Evolutionary conservation across 1,284 basidiomycete genomes (phyloP), one percentile per base, ranked within the genome.

Genomic region (Coniferiporia sulphurascens): DNA sequence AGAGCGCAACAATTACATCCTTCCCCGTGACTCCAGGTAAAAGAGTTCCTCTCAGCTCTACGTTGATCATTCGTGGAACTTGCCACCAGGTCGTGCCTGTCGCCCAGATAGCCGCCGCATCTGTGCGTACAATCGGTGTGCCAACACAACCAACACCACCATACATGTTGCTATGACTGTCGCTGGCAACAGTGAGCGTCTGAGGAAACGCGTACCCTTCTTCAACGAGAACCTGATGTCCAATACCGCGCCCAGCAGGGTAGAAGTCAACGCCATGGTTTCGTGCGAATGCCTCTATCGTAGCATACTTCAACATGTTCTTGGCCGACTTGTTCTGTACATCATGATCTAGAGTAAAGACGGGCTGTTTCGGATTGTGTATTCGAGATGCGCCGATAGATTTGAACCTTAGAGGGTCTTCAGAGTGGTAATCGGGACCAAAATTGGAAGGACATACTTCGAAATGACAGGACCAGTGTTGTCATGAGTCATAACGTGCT

Each of bases 1-100:
- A 98, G 3, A 99, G 82, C 0, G 96, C 96, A 10, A 99, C 92
- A 62, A 99, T 99, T 48, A 99, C 92, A 68, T 99, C 96, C 74
- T 99, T 99, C 41, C 97, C 97, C 0, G 94, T 97, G 0, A 98
- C 96, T 7, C 97, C 97, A 0, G 88, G 83, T 0, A 90, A 80
- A 0, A 98, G 81, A 62, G 78, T 77, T 12, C 96, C 96, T 62
- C 81, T 85, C 46, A 99, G 79, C 69, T 98, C 94, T 61, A 99
- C 96, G 63, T 93, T 93, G 72, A 99, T 85, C 82, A 98, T 95
- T 8, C 94, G 85, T 5, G 96, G 96, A 27, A 99, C 91, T 77
- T 99, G 96, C 97, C 96, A 99, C 96, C 96, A 99, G 3, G 97
- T 99, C 74, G 94, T 94, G 46, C 96, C 94, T 0, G 97, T 99